These are phyloP conservation scores for Xylaria flabelliformis DNA, from an alignment of 495 filamentous ascomycete genomes.

Conservation along the genomic window DNA sequence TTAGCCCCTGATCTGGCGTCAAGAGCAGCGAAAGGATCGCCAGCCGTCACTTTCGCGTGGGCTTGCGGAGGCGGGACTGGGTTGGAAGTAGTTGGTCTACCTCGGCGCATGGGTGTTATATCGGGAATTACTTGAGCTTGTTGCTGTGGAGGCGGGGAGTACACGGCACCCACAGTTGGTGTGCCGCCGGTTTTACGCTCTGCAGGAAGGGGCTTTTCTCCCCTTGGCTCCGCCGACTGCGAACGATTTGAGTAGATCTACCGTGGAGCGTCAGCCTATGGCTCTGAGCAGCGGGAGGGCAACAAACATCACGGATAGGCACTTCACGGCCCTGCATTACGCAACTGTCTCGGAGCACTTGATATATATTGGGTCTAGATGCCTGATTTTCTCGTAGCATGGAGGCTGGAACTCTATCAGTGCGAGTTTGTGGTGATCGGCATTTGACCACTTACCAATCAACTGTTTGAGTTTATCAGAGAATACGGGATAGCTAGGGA, in stretches of 20 bases:
- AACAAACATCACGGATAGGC: constrained; percentile 88
- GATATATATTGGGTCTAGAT: constrained; percentile 89
- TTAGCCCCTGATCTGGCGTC: constrained; percentile 66
- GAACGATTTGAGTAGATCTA: constrained; percentile 85
- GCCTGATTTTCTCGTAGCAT: constrained; percentile 89
- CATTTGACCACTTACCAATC: constrained; percentile 68
- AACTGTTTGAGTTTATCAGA: constrained; percentile 90
- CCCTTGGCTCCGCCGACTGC: constrained; percentile 42
- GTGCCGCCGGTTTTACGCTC: constrained; percentile 49
- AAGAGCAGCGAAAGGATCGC: constrained; percentile 88
- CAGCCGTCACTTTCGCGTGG: constrained; percentile 66
- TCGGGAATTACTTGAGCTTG: constrained; percentile 81
- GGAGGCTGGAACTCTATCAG: constrained; percentile 65
- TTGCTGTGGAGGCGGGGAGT: constrained; percentile 69
- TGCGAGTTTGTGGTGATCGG: constrained; percentile 23
- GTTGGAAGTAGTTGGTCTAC: constrained; percentile 69
- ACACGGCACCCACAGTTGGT: constrained; percentile 72
- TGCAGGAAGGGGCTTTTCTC: constrained; percentile 29
- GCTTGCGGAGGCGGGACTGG: constrained; percentile 46
- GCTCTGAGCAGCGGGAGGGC: not conserved
- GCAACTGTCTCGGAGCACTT: constrained; percentile 85
- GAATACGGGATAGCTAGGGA: constrained; percentile 84
- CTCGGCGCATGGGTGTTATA: constrained; percentile 92
- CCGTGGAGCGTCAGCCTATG: constrained; percentile 29
- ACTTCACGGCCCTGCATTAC: constrained; percentile 85